phyloP scores from a whole-genome alignment of 441 rosid genomes.

The Populus hybrid region DNA sequence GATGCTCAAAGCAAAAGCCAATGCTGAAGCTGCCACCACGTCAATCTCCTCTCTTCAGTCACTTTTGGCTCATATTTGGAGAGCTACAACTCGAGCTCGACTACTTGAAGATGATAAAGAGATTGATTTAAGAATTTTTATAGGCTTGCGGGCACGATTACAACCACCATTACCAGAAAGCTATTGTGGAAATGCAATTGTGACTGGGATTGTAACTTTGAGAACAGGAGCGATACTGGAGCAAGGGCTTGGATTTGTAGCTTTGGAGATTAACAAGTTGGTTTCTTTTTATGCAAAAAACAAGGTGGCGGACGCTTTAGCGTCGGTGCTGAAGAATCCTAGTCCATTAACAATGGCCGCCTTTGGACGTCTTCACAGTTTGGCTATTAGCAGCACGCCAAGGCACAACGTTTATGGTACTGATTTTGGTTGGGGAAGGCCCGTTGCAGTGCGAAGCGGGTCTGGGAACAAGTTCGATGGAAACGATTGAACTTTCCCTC shows the following conservation, averaged over 20 bases:
- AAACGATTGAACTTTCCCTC: conserved; percentile 24
- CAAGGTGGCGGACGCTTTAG: neutral
- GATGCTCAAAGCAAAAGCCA: conserved; percentile 33
- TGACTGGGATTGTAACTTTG: neutral
- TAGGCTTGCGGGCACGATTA: conserved; percentile 31
- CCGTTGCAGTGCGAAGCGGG: conserved; percentile 33
- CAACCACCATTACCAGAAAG: conserved; percentile 16
- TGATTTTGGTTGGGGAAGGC: conserved; percentile 54
- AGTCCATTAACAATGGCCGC: neutral
- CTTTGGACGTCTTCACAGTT: neutral
- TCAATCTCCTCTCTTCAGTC: conserved; percentile 47
- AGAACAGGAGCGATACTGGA: conserved; percentile 16
- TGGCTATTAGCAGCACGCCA: conserved; percentile 26
- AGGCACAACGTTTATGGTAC: conserved; percentile 32
- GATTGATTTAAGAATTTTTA: neutral
- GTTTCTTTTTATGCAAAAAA: conserved; percentile 13
- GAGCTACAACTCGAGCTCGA: conserved; percentile 14
- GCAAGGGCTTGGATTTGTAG: conserved; percentile 14
- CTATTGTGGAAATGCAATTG: conserved; percentile 33
- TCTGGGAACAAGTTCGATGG: conserved; percentile 17
- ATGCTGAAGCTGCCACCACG: conserved; percentile 14
- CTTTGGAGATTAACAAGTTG: conserved; percentile 9
- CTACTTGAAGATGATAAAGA: conserved; percentile 6
- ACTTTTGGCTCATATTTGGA: conserved; percentile 41
- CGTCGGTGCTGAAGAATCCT: conserved; percentile 17